Conservation (phyloP, 2,329 filamentous ascomycete genomes). For the Monilinia laxa region DNA sequence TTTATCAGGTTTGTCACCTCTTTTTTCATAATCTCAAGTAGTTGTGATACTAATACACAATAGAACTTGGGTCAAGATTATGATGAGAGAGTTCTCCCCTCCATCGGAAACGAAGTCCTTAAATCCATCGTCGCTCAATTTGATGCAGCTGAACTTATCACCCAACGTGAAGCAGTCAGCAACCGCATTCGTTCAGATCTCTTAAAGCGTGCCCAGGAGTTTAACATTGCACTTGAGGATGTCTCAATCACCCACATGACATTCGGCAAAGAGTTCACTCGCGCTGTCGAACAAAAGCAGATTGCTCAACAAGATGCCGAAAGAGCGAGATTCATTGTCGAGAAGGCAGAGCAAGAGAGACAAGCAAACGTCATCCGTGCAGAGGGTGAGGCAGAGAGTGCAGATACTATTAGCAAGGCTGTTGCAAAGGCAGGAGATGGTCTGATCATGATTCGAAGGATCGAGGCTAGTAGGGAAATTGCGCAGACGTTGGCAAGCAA, state of each 20-base stretch:
- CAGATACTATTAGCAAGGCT: conserved; percentile 91
- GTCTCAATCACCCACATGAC: conserved; percentile 99
- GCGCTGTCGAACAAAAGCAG: conserved; percentile 99
- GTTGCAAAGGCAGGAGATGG: conserved; percentile 93
- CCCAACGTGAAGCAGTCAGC: conserved; percentile 94
- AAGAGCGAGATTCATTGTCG: conserved; percentile 94
- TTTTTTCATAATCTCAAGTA: neutral
- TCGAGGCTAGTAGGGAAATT: conserved; percentile 95
- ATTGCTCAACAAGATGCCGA: conserved; percentile 99
- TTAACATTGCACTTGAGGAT: conserved; percentile 98
- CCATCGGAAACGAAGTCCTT: conserved; percentile 98
- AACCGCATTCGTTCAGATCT: conserved; percentile 92
- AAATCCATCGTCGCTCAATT: conserved; percentile 99
- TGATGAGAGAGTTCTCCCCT: conserved; percentile 96
- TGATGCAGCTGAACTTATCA: conserved; percentile 97
- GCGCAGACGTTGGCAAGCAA: conserved; percentile 85
- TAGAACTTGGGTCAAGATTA: conserved; percentile 97
- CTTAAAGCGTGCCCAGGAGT: conserved; percentile 87
- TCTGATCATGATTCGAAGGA: conserved; percentile 91
- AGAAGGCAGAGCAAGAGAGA: conserved; percentile 97
- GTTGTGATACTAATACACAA: conserved; percentile 6
- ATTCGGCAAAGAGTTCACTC: conserved; percentile 97
- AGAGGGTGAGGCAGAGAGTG: conserved; percentile 95
- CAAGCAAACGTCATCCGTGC: conserved; percentile 98
- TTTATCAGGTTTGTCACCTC: conserved; percentile 77